These are phyloP conservation scores for Mucor saturninus DNA, from an alignment of 371 early-diverging fungal species.

Conservation along the genomic window DNA sequence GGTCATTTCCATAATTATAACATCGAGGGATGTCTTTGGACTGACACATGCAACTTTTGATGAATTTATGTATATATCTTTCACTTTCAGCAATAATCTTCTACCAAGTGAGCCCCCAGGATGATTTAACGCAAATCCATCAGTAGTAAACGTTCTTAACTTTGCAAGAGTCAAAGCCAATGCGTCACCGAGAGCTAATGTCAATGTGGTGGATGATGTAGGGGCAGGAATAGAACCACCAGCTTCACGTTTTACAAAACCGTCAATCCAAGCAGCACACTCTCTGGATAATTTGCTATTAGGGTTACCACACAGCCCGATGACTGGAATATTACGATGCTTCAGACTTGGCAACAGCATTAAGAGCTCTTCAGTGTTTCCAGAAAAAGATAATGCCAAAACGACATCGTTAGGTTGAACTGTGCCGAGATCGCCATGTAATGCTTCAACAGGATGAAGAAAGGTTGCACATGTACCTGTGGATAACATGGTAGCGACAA, in stretches of 20 bases:
- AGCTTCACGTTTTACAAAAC: slow-evolving; percentile 53
- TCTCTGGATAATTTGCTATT: slow-evolving; percentile 57
- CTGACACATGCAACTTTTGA: slow-evolving; percentile 36
- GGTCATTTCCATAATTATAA: slow-evolving; percentile 55
- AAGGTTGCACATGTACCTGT: slow-evolving; percentile 61
- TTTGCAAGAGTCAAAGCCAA: slow-evolving; percentile 62
- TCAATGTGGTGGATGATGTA: slow-evolving; percentile 63
- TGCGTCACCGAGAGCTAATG: slow-evolving; percentile 67
- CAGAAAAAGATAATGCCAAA: slow-evolving; percentile 65
- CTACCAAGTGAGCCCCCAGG: slow-evolving; percentile 67
- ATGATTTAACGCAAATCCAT: slow-evolving; percentile 67
- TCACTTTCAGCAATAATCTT: slow-evolving; percentile 42
- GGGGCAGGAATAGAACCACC: slow-evolving; percentile 62
- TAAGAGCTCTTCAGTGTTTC: slow-evolving; percentile 66
- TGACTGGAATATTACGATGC: slow-evolving; percentile 51
- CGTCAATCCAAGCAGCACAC: slow-evolving; percentile 68
- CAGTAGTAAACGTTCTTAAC: slow-evolving; percentile 48
- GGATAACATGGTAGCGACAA: slow-evolving; percentile 69
- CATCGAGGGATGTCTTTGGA: slow-evolving; percentile 37
- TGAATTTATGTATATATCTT: slow-evolving; percentile 37
- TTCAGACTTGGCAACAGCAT: slow-evolving; percentile 49
- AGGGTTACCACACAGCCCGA: slow-evolving; percentile 59
- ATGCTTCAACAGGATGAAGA: slow-evolving; percentile 67
- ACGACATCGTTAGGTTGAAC: slow-evolving; percentile 58
- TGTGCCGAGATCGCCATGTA: slow-evolving; percentile 70